Evolutionary conservation across 2,329 filamentous ascomycete genomes (phyloP).

Genomic region (Phyllosticta citribraziliensis): DNA sequence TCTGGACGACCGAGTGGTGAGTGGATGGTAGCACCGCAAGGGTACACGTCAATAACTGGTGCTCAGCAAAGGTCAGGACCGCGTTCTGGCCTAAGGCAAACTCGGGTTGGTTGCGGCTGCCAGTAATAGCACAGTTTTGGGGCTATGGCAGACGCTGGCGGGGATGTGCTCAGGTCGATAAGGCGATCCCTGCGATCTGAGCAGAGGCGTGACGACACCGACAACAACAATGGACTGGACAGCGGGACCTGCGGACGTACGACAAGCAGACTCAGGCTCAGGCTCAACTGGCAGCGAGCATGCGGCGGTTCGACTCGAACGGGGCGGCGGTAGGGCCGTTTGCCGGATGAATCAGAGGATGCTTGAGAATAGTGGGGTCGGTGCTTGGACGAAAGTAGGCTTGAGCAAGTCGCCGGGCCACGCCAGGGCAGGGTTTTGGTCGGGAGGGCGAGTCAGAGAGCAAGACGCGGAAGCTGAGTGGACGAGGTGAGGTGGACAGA

Average conservation of each 20-base stretch:
- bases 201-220: neutral
- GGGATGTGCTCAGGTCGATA: neutral
- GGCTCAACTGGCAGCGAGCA: neutral
- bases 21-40: neutral
- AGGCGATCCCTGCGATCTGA: constrained; percentile 9
- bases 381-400: neutral
- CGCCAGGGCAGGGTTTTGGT: neutral
- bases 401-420: neutral
- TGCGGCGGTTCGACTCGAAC: neutral
- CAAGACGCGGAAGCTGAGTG: too few species aligned
- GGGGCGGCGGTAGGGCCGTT: constrained; percentile 1
- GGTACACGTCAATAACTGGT: constrained; percentile 10
- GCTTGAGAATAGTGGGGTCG: constrained; percentile 8
- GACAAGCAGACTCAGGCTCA: neutral
- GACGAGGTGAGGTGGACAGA: too few species aligned
- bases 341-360: constrained; percentile 6
- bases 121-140: constrained; percentile 5
- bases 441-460: too few species aligned
- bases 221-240: neutral
- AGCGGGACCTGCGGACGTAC: neutral
- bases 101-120: constrained; percentile 8
- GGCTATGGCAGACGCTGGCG: constrained; percentile 6
- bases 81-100: constrained; percentile 24
- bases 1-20: constrained; percentile 1
- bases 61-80: constrained; percentile 1